Conservation (phyloP, 2,329 filamentous ascomycete species). For the Aspergillus neoniger region DNA sequence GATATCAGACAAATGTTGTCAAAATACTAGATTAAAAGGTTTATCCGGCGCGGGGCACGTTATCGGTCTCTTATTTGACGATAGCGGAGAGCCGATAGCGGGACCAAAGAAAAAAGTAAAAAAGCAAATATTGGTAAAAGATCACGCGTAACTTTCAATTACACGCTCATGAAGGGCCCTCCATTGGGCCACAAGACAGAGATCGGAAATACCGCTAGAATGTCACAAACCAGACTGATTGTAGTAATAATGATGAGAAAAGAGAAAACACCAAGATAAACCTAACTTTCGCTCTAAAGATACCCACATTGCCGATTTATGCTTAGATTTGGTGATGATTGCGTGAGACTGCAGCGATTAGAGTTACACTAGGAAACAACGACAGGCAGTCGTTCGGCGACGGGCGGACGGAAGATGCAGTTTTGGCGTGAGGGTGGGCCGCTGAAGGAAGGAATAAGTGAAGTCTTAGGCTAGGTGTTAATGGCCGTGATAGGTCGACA, state of each 20-base stretch:
- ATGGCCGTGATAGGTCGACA: constrained; percentile 41
- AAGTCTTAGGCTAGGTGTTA: constrained; percentile 31
- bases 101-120: not conserved
- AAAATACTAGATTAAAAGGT: too few species aligned
- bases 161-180: not conserved
- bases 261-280: not conserved
- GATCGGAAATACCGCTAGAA: not conserved
- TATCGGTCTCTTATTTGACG: not conserved
- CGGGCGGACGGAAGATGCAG: not conserved
- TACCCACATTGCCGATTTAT: not conserved
- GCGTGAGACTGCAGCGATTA: not conserved
- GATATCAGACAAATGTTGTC: too few species aligned
- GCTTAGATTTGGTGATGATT: not conserved
- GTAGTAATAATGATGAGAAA: not conserved
- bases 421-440: not conserved
- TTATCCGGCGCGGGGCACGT: too few species aligned
- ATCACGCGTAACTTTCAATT: not conserved
- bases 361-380: not conserved
- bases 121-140: not conserved
- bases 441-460: constrained; percentile 8
- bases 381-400: not conserved
- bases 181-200: not conserved
- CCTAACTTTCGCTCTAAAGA: not conserved
- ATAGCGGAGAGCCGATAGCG: not conserved
- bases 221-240: too few species aligned